Evolutionary conservation across 2,329 filamentous ascomycete species (phyloP).

Genomic region (Neonectria sp.): DNA sequence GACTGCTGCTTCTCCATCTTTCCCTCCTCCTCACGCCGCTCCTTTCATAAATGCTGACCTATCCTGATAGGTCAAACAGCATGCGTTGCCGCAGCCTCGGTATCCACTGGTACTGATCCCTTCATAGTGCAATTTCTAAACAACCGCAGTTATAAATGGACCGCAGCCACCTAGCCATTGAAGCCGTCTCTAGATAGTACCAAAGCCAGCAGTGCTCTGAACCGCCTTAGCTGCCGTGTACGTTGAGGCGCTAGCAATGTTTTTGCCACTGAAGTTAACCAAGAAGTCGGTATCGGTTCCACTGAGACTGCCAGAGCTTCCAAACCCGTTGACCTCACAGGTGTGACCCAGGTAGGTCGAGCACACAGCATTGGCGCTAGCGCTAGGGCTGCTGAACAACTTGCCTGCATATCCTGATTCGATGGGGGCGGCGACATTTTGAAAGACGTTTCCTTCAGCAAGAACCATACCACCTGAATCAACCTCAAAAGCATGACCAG

Average conservation of each 20-base stretch:
- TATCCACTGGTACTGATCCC: no score
- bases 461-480: conserved; percentile 60
- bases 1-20: no score
- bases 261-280: conserved; percentile 64
- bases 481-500: conserved; percentile 69
- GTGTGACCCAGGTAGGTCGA: conserved; percentile 59
- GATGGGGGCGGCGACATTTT: conserved; percentile 62
- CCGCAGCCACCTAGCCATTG: not conserved
- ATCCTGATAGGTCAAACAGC: no score
- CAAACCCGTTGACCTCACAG: conserved; percentile 66
- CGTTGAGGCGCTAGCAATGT: conserved; percentile 60
- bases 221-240: conserved; percentile 53
- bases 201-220: conserved; percentile 57
- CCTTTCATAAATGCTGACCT: no score
- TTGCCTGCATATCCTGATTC: conserved; percentile 48
- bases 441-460: conserved; percentile 70
- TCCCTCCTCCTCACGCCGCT: no score
- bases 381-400: conserved; percentile 49
- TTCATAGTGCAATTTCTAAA: no score
- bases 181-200: conserved; percentile 51
- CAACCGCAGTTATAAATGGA: not conserved
- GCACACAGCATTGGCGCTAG: conserved; percentile 58
- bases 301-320: conserved; percentile 53
- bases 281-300: conserved; percentile 63
- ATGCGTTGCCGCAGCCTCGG: no score